Conservation (phyloP, 768 basidiomycete species). For the Phaeotremella fagi region DNA sequence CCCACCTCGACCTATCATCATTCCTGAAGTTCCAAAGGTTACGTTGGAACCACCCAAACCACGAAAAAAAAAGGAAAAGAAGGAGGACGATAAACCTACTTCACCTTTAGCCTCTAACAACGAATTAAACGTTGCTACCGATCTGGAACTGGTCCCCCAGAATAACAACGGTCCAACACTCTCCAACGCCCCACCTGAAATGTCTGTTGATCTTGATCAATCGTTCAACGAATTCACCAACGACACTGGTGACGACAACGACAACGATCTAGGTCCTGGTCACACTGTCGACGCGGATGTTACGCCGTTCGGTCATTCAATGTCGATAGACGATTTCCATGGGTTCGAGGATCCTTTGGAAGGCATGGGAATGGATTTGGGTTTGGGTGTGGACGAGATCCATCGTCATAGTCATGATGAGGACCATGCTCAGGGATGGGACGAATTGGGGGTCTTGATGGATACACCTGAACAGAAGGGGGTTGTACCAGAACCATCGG, state of each 20-base stretch:
- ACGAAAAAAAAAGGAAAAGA: constrained; percentile 8
- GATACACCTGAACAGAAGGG: too few species aligned
- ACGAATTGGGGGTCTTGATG: constrained; percentile 32
- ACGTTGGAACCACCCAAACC: constrained; percentile 11
- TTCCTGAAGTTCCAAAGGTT: constrained; percentile 28
- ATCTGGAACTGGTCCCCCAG: not conserved
- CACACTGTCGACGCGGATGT: not conserved
- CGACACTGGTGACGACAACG: not conserved
- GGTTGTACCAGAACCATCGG: not conserved
- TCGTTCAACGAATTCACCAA: not conserved
- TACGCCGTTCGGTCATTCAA: not conserved
- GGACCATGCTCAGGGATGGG: constrained; percentile 28
- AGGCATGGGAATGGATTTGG: constrained; percentile 14
- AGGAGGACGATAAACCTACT: constrained; percentile 2
- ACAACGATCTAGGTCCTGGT: not conserved
- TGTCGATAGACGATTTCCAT: constrained; percentile 21
- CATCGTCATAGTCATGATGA: constrained; percentile 12
- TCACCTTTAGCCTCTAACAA: not conserved
- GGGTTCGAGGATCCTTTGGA: constrained; percentile 19
- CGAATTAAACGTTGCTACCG: not conserved
- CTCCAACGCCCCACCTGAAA: not conserved
- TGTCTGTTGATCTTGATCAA: not conserved
- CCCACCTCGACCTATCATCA: constrained; percentile 74
- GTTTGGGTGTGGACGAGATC: constrained; percentile 22
- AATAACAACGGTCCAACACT: not conserved